Percentiles rank a stretch among this genome's conserved stretches.
phyloP scores from a whole-genome alignment of 2,329 filamentous ascomycete genomes.

The Claviceps cyperi region DNA sequence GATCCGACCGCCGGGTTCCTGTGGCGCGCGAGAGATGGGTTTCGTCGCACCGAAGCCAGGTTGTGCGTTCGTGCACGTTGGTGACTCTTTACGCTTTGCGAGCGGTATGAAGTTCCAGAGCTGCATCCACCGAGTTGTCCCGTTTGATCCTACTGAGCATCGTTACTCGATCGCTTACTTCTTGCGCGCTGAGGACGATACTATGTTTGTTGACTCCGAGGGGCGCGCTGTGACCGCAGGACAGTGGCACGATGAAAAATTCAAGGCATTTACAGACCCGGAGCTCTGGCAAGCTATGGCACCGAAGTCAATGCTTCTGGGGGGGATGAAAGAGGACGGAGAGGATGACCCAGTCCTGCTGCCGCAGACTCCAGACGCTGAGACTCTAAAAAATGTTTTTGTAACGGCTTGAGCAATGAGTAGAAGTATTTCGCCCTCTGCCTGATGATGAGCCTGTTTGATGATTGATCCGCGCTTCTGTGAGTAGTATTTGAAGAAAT shows the following conservation, averaged over 20 bases:
- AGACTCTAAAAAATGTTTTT: not conserved
- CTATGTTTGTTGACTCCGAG: conserved; percentile 39
- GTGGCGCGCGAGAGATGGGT: conserved; percentile 30
- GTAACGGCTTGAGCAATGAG: not conserved
- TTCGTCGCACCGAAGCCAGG: conserved; percentile 38
- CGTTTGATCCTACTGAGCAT: conserved; percentile 35
- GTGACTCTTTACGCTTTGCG: conserved; percentile 43
- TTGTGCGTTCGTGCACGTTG: conserved; percentile 41
- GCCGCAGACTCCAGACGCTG: not conserved
- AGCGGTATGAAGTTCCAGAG: conserved; percentile 38
- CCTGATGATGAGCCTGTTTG: too few species aligned
- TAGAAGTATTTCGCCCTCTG: not conserved
- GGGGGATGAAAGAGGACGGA: conserved; percentile 32
- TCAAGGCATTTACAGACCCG: conserved; percentile 32
- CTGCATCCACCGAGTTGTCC: conserved; percentile 43
- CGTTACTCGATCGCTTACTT: conserved; percentile 47
- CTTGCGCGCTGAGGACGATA: conserved; percentile 40
- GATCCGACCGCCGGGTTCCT: conserved; percentile 30
- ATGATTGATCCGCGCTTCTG: too few species aligned
- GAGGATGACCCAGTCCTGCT: conserved; percentile 8
- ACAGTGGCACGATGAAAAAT: conserved; percentile 41
- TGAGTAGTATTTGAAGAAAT: too few species aligned
- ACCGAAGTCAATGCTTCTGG: conserved; percentile 32
- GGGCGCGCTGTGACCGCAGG: conserved; percentile 37
- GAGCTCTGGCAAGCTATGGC: conserved; percentile 31